Evolutionary conservation across 495 filamentous ascomycete genomes (phyloP).

Genomic region (Aspergillus nidulans): DNA sequence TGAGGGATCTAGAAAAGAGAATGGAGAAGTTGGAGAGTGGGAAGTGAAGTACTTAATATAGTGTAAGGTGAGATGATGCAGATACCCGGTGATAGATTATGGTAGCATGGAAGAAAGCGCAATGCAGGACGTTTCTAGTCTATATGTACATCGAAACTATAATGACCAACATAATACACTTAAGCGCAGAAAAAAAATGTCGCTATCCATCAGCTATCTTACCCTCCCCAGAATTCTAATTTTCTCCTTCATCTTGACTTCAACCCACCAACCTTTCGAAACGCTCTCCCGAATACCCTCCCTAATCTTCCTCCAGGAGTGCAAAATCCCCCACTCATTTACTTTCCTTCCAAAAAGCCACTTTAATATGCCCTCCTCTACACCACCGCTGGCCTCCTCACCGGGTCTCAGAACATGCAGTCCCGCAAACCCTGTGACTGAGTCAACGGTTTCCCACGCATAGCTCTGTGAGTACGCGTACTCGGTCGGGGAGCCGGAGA

Average conservation of each 20-base stretch:
- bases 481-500: constrained; percentile 28
- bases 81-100: constrained; percentile 11
- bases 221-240: constrained; percentile 32
- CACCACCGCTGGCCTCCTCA: constrained; percentile 26
- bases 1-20: constrained; percentile 77
- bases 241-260: constrained; percentile 37
- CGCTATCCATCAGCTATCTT: not conserved
- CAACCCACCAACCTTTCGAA: constrained; percentile 41
- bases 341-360: constrained; percentile 15
- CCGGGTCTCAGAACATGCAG: constrained; percentile 60
- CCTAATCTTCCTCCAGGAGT: constrained; percentile 19
- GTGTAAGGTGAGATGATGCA: not conserved
- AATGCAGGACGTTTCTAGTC: not conserved
- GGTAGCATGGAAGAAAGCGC: not conserved
- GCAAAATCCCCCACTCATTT: constrained; percentile 7
- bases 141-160: not conserved
- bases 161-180: too few species aligned
- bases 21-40: constrained; percentile 50
- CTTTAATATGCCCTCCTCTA: constrained; percentile 27
- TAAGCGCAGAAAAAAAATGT: not conserved
- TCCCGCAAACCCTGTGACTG: constrained; percentile 67
- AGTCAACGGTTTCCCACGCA: constrained; percentile 66
- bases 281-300: constrained; percentile 21
- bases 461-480: constrained; percentile 26
- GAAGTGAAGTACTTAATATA: not conserved